phyloP scores from a whole-genome alignment of 805 yeast species.

The Sungouiella blattae region DNA sequence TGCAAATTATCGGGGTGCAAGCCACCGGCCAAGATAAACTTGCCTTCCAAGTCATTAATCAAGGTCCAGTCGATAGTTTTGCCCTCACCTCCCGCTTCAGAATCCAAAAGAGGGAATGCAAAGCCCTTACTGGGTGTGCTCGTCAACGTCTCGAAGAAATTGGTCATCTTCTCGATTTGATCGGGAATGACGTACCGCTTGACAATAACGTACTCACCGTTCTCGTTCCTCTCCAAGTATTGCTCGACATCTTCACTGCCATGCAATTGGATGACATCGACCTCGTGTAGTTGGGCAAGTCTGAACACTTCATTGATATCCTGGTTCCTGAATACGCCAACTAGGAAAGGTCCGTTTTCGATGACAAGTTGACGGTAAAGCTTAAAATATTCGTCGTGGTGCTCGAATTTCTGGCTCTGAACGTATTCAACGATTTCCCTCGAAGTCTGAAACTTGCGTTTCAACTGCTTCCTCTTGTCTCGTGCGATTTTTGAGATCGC shows the following conservation, averaged over 20 bases:
- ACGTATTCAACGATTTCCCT: conserved; percentile 16
- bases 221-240: conserved; percentile 40
- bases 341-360: conserved; percentile 62
- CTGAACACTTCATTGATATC: conserved; percentile 54
- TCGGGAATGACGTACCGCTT: conserved; percentile 63
- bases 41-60: conserved; percentile 21
- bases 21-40: conserved; percentile 85
- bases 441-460: conserved; percentile 17
- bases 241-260: conserved; percentile 60
- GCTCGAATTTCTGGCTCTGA: conserved; percentile 8
- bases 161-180: conserved; percentile 40
- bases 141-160: conserved; percentile 10
- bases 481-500: conserved; percentile 26
- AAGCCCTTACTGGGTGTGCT: conserved; percentile 29
- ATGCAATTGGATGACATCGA: conserved; percentile 87
- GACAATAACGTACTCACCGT: conserved; percentile 56
- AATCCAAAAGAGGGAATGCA: conserved; percentile 67
- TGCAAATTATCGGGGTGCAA: conserved; percentile 70
- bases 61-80: conserved; percentile 66
- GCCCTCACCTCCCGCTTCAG: conserved; percentile 93
- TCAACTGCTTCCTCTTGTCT: conserved; percentile 16
- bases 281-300: conserved; percentile 38
- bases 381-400: conserved; percentile 28
- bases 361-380: conserved; percentile 21
- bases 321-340: conserved; percentile 91